Conservation (phyloP, 257 asterid genomes). For the Misopates orontium region DNA sequence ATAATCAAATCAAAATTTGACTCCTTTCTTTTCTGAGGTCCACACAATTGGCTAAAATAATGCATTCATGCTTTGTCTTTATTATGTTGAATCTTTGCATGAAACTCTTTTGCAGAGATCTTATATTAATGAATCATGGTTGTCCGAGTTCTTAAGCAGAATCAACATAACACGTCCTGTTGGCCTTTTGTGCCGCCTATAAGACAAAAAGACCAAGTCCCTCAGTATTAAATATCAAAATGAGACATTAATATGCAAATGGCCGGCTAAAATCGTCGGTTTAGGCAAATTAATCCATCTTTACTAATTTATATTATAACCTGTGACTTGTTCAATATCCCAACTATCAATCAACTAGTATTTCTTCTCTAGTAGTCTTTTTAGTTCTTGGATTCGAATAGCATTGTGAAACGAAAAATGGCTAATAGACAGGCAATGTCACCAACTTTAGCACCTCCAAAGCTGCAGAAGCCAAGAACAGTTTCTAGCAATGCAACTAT, state of each 20-base stretch:
- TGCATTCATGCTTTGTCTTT: not conserved
- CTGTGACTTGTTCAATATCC: not conserved
- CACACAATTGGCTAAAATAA: not conserved
- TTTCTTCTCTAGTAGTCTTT: not conserved
- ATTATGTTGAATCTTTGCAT: conserved; percentile 13
- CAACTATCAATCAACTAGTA: not conserved
- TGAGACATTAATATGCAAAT: not conserved
- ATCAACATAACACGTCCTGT: not conserved
- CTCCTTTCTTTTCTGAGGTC: conserved; percentile 8
- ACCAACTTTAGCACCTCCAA: conserved; percentile 29
- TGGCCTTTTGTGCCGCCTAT: conserved; percentile 37
- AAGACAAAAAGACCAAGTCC: conserved; percentile 30
- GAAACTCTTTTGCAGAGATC: not conserved
- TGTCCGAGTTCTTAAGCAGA: conserved; percentile 2
- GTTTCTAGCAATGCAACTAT: conserved; percentile 26
- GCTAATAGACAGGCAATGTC: conserved; percentile 15
- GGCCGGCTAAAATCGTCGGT: conserved; percentile 35
- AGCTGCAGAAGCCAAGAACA: conserved; percentile 17
- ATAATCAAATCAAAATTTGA: not conserved
- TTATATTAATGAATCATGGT: not conserved
- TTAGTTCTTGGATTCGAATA: not conserved
- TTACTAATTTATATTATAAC: not conserved
- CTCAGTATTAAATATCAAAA: conserved; percentile 8
- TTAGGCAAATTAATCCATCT: not conserved
- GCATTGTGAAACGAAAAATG: not conserved